Evolutionary conservation across 257 asterid species (phyloP).

Genomic region (Agastache rugosa): DNA sequence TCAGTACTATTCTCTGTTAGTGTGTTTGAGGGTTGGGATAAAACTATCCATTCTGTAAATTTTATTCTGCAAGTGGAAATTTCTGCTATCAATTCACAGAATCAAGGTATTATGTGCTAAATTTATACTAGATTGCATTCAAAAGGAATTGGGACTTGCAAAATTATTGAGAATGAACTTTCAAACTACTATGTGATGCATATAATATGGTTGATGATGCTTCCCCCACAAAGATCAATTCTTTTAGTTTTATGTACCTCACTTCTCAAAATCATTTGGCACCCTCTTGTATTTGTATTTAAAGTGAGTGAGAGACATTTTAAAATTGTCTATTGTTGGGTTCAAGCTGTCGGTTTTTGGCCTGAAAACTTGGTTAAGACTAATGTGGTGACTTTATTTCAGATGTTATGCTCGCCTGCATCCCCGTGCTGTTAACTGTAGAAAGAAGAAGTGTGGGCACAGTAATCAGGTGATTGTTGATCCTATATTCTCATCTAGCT

Average conservation of each 20-base stretch:
- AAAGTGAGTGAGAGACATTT: too few species aligned
- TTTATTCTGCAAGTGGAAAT: not conserved
- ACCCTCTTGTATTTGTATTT: too few species aligned
- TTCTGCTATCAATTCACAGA: not conserved
- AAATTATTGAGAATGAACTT: not conserved
- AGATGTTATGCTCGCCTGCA: slow-evolving; percentile 75
- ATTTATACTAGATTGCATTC: not conserved
- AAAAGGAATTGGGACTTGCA: not conserved
- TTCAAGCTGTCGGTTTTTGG: not conserved
- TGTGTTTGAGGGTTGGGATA: not conserved
- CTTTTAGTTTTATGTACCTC: not conserved
- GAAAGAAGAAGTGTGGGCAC: slow-evolving; percentile 76
- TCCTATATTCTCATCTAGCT: not conserved
- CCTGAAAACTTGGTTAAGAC: not conserved
- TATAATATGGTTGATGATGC: not conserved
- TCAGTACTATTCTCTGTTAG: too few species aligned
- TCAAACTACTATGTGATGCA: not conserved
- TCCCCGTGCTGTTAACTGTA: slow-evolving; percentile 72
- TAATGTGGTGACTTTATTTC: slow-evolving; percentile 2
- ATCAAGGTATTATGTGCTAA: not conserved
- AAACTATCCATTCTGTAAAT: not conserved
- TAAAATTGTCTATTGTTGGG: too few species aligned
- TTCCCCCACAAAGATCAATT: not conserved
- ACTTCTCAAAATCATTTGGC: not conserved
- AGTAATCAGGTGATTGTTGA: slow-evolving; percentile 56